Conservation (phyloP, 2,329 filamentous ascomycete species). For the Colletotrichum sp. region DNA sequence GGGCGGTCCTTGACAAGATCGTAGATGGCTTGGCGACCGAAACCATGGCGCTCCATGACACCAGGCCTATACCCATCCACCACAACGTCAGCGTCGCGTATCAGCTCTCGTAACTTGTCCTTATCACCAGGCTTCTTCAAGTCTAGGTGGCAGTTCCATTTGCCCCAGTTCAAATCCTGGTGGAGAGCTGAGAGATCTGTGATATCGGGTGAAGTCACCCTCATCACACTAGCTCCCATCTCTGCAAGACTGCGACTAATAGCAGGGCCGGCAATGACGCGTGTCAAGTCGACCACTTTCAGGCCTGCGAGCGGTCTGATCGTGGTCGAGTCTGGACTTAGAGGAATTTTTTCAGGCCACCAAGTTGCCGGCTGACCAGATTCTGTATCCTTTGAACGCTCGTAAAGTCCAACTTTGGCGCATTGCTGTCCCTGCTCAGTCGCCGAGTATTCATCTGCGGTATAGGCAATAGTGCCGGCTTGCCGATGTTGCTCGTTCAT, state of each 20-base stretch:
- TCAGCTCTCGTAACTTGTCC: constrained; percentile 31
- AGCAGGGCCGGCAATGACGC: constrained; percentile 53
- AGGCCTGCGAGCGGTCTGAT: constrained; percentile 50
- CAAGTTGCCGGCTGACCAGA: constrained; percentile 36
- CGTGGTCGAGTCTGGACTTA: constrained; percentile 28
- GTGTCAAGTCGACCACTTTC: constrained; percentile 51
- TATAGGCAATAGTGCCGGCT: constrained; percentile 30
- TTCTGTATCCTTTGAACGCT: neutral
- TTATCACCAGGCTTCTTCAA: constrained; percentile 29
- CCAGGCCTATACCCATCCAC: constrained; percentile 55
- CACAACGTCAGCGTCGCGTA: constrained; percentile 54
- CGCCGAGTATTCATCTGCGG: constrained; percentile 26
- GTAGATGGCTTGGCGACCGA: constrained; percentile 43
- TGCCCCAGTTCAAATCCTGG: constrained; percentile 54
- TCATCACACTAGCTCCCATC: constrained; percentile 51
- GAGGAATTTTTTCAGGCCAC: constrained; percentile 37
- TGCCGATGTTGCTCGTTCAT: constrained; percentile 27
- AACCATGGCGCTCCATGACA: constrained; percentile 50
- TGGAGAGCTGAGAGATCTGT: constrained; percentile 45
- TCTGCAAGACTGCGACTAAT: constrained; percentile 47
- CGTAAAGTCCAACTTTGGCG: constrained; percentile 23
- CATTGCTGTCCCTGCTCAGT: constrained; percentile 30
- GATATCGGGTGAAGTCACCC: constrained; percentile 42
- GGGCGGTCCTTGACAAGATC: constrained; percentile 32
- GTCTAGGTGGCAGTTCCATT: constrained; percentile 50